Evolutionary conservation across 2,329 filamentous ascomycete genomes (phyloP), one percentile per base, ranked within the genome.

Genomic region (Capronia coronata): DNA sequence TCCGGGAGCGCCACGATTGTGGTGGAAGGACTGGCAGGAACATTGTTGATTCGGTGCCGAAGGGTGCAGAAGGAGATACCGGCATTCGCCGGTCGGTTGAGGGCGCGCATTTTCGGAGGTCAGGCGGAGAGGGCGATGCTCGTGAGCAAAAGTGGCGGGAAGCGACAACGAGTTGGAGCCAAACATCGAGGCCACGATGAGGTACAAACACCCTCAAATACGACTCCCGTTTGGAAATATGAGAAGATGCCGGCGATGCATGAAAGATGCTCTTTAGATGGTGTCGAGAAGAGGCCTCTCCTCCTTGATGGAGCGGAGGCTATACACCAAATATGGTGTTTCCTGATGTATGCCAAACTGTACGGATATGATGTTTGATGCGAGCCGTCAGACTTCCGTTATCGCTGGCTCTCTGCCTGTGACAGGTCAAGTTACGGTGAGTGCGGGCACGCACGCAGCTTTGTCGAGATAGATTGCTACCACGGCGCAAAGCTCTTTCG

Each of bases 11-110:
- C 49, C 58, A 21, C 59, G 56, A 32, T 65, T 62, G 19, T 61
- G 62, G 32, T 60, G 62, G 62, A 70, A 74, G 58, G 65, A 66
- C 43, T 70, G 68, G 51, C 71, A 74, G n/a, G 64, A 56, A 57
- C 71, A 74, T 50, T 67, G 67, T 59, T 72, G 59, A 30, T 60
- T 57, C 14, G 57, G 57, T 34, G 55, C 49, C 35, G 58, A 58
- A 27, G 59, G 57, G 21, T 63, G 59, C 10, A 61, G 44, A 11
- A 62, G 43, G 40, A 63, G 59, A 46, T 63, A 65, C 38, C 61
- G 60, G 51, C 64, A 66, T 50, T 58, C 61, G 35, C 64, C 64
- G 23, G 57, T 58, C 9, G 64, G 64, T 11, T 62, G 58, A 16
- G 61, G 52, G 19, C 57, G 54, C 37, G 54, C 43, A 22, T 42